A percentile compares a stretch with the other conserved stretches of the same genome.
Evolutionary conservation across 164 flowering plant species (phyloP).

Genomic region (Protea cynaroides): DNA sequence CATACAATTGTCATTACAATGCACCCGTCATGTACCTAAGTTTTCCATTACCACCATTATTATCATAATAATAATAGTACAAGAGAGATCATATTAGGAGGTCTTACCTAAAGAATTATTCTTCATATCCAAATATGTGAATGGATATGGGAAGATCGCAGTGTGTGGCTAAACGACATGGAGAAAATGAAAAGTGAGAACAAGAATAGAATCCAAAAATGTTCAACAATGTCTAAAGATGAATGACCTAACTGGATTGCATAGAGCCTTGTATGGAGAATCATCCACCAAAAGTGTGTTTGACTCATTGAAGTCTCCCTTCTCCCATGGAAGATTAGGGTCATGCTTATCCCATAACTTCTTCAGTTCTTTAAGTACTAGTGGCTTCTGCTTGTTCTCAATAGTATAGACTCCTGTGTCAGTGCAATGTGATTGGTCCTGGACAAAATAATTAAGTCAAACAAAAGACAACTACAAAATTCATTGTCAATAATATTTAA

Average conservation of each 20-base stretch:
- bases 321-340: conserved; percentile 61
- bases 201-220: background rate
- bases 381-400: conserved; percentile 27
- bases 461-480: too few species aligned
- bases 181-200: background rate
- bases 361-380: conserved; percentile 69
- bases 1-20: background rate
- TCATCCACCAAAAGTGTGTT: conserved; percentile 89
- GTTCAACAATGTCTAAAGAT: background rate
- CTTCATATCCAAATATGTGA: conserved; percentile 26
- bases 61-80: background rate
- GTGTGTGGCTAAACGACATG: conserved; percentile 41
- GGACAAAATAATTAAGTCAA: too few species aligned
- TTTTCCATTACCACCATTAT: background rate
- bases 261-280: conserved; percentile 86
- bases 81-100: background rate
- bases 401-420: too few species aligned
- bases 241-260: conserved; percentile 61
- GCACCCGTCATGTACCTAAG: background rate
- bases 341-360: conserved; percentile 66
- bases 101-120: conserved; percentile 74
- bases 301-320: conserved; percentile 58
- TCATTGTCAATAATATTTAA: too few species aligned
- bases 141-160: conserved; percentile 74
- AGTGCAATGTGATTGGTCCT: too few species aligned